Conservation (phyloP, 192 early-diverging fungal species). For the Backusella macrospora region DNA sequence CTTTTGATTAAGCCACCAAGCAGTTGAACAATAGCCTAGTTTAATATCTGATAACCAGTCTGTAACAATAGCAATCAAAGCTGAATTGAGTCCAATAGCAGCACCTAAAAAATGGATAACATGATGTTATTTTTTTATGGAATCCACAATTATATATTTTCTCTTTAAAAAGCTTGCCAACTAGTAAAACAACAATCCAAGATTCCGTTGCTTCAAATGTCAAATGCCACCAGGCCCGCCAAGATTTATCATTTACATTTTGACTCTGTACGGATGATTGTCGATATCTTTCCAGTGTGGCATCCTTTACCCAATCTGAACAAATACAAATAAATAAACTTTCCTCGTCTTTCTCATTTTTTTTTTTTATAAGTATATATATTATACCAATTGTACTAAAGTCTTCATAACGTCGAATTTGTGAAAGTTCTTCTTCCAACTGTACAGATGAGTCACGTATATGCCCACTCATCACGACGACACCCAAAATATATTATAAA, state of each 20-base stretch:
- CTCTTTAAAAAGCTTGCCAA: slow-evolving; percentile 54
- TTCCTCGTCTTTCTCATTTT: not conserved
- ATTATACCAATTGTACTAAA: slow-evolving; percentile 66
- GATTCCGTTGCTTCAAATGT: slow-evolving; percentile 76
- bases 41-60: slow-evolving; percentile 93
- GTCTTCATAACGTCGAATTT: slow-evolving; percentile 63
- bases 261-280: slow-evolving; percentile 44
- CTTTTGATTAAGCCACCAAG: slow-evolving; percentile 90
- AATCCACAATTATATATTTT: too few relatives aligned
- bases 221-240: slow-evolving; percentile 52
- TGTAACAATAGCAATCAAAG: slow-evolving; percentile 86
- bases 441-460: slow-evolving; percentile 21
- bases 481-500: not conserved
- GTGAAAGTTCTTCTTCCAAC: slow-evolving; percentile 49
- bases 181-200: slow-evolving; percentile 83
- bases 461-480: slow-evolving; percentile 19
- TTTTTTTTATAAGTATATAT: too few relatives aligned
- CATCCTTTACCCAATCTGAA: slow-evolving; percentile 71
- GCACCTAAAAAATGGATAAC: slow-evolving; percentile 34
- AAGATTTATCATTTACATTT: slow-evolving; percentile 45
- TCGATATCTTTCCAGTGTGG: slow-evolving; percentile 60
- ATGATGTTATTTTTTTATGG: not conserved
- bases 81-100: slow-evolving; percentile 81
- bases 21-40: slow-evolving; percentile 77
- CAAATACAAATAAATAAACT: slow-evolving; percentile 5